Percentiles rank a stretch among this genome's conserved stretches.
Conservation (phyloP, 1,284 basidiomycete genomes). For the Ceratobasidium sp. region DNA sequence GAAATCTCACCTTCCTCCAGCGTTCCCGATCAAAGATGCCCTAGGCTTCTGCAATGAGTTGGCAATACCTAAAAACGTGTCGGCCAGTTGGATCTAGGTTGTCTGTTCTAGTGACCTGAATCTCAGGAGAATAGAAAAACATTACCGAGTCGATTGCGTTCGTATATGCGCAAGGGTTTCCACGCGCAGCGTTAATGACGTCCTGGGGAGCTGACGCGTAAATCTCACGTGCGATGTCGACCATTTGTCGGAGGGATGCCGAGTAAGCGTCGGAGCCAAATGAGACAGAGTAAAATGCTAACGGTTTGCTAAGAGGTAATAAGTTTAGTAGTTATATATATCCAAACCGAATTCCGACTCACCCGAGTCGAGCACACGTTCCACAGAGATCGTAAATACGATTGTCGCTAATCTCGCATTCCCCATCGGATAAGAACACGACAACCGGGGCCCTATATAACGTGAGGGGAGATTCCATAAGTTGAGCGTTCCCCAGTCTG, state of each 20-base stretch:
- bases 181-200: slow-evolving; percentile 58
- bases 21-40: slow-evolving; percentile 62
- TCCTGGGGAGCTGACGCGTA: slow-evolving; percentile 65
- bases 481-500: no score
- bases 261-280: slow-evolving; percentile 63
- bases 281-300: slow-evolving; percentile 72
- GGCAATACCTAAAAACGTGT: slow-evolving; percentile 73
- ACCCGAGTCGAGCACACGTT: slow-evolving; percentile 66
- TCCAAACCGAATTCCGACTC: slow-evolving; percentile 42
- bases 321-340: not conserved
- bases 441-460: slow-evolving; percentile 66
- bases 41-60: slow-evolving; percentile 71
- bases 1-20: not conserved
- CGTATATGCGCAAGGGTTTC: slow-evolving; percentile 65
- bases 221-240: slow-evolving; percentile 66
- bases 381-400: slow-evolving; percentile 65
- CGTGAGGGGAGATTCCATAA: not conserved
- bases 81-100: slow-evolving; percentile 67
- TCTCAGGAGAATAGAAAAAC: not conserved
- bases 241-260: slow-evolving; percentile 65
- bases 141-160: slow-evolving; percentile 67
- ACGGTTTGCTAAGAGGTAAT: slow-evolving; percentile 62
- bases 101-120: not conserved
- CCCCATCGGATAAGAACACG: slow-evolving; percentile 74
- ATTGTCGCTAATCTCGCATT: slow-evolving; percentile 63